Evolutionary conservation across 2,329 filamentous ascomycete species (phyloP).

Genomic region (Parasarocladium wereldwijsianum): DNA sequence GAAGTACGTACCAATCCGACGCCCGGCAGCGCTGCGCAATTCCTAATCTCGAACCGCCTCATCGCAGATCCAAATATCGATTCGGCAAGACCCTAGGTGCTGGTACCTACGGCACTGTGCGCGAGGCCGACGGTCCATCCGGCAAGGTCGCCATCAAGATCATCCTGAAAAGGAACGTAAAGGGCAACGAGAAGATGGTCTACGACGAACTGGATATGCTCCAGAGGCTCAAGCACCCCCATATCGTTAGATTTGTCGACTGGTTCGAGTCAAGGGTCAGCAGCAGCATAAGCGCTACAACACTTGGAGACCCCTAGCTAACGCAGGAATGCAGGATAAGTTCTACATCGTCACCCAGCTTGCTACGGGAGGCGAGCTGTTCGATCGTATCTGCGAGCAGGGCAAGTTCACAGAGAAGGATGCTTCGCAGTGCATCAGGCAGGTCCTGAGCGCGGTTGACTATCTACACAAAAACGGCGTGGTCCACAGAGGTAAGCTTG

Average conservation of each 20-base stretch:
- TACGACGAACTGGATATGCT: slow-evolving; percentile 94
- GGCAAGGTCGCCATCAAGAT: slow-evolving; percentile 96
- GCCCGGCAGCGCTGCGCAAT: slow-evolving; percentile 1
- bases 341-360: slow-evolving; percentile 98
- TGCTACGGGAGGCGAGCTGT: slow-evolving; percentile 88
- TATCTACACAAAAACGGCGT: slow-evolving; percentile 92
- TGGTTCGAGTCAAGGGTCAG: slow-evolving; percentile 96
- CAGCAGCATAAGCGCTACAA: slow-evolving; percentile 5
- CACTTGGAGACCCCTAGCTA: background rate
- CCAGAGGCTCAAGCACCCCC: slow-evolving; percentile 76
- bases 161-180: slow-evolving; percentile 98
- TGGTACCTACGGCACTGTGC: slow-evolving; percentile 95
- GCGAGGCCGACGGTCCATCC: slow-evolving; percentile 73
- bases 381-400: slow-evolving; percentile 95
- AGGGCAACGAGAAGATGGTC: slow-evolving; percentile 96
- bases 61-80: slow-evolving; percentile 63
- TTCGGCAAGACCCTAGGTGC: slow-evolving; percentile 91
- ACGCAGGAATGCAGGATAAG: slow-evolving; percentile 55
- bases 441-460: slow-evolving; percentile 83
- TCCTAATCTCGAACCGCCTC: slow-evolving; percentile 11
- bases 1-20: slow-evolving; percentile 46
- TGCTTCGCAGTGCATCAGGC: slow-evolving; percentile 85
- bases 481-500: slow-evolving; percentile 70
- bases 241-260: slow-evolving; percentile 95
- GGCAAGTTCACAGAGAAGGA: slow-evolving; percentile 98